Conservation (phyloP, 1,284 basidiomycete species). For the Stereum hirsutum region DNA sequence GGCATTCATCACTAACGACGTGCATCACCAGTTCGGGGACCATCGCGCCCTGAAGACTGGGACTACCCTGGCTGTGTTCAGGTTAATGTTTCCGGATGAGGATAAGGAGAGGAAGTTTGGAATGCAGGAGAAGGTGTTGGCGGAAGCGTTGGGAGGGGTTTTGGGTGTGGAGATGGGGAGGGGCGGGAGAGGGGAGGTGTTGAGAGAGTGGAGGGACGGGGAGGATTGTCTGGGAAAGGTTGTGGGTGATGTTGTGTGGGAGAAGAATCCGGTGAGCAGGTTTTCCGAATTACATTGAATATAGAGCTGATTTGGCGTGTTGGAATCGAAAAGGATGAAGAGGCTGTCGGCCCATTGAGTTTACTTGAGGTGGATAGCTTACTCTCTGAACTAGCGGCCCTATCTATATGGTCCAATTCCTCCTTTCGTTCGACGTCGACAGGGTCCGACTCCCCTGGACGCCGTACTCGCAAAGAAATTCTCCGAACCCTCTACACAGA, state of each 20-base stretch:
- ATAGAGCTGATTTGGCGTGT: no score
- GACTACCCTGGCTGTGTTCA: constrained; percentile 51
- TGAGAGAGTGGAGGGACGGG: constrained; percentile 44
- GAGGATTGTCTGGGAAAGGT: constrained; percentile 53
- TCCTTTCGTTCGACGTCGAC: constrained; percentile 24
- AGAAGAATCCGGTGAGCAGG: no score
- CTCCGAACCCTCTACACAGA: constrained; percentile 43
- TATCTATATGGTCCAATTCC: constrained; percentile 50
- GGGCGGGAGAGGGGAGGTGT: constrained; percentile 19
- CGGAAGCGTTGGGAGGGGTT: constrained; percentile 39
- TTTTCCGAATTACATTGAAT: no score
- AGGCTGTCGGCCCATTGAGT: constrained; percentile 22
- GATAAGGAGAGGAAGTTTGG: constrained; percentile 64
- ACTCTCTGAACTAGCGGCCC: constrained; percentile 65
- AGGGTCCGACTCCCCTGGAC: background rate
- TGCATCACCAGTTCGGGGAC: constrained; percentile 33
- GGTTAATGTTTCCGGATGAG: constrained; percentile 76
- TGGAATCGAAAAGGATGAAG: constrained; percentile 8
- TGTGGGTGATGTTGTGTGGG: constrained; percentile 61
- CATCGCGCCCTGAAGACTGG: constrained; percentile 39
- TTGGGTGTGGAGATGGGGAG: constrained; percentile 30
- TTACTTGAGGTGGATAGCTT: constrained; percentile 50
- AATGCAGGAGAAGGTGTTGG: constrained; percentile 65
- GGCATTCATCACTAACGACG: constrained; percentile 36
- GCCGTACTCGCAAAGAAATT: constrained; percentile 23